Conservation (phyloP, 352 stramenopile species). For the Phytophthora crassamura region DNA sequence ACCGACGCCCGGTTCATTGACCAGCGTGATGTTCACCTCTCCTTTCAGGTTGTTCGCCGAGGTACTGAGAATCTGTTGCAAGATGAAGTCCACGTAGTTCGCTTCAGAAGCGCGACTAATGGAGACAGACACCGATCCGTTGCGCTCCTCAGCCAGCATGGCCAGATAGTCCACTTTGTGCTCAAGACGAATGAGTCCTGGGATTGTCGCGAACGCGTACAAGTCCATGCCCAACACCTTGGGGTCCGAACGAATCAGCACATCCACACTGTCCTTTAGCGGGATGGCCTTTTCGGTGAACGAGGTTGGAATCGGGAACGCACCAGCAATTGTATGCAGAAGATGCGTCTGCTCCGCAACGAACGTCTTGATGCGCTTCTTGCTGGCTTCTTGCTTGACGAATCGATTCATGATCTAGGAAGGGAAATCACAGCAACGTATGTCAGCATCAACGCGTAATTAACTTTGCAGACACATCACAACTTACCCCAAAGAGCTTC, state of each 20-base stretch:
- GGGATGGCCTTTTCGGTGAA: constrained; percentile 48
- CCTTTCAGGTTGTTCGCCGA: constrained; percentile 54
- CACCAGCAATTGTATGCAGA: constrained; percentile 50
- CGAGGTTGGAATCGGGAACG: constrained; percentile 44
- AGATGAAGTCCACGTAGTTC: constrained; percentile 77
- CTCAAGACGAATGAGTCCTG: constrained; percentile 59
- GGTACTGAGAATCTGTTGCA: constrained; percentile 69
- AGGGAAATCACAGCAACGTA: background rate
- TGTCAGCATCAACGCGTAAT: background rate
- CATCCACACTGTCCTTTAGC: constrained; percentile 60
- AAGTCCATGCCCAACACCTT: constrained; percentile 78
- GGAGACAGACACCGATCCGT: constrained; percentile 54
- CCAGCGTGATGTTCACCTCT: constrained; percentile 67
- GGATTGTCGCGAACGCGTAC: constrained; percentile 60
- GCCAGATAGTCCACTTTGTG: constrained; percentile 83
- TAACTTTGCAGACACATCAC: no score
- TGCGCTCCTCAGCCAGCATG: constrained; percentile 65
- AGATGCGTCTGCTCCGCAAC: constrained; percentile 54
- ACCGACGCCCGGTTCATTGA: constrained; percentile 75
- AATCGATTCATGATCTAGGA: constrained; percentile 56
- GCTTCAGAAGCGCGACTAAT: constrained; percentile 66
- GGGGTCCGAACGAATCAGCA: constrained; percentile 70
- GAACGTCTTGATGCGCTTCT: constrained; percentile 52
- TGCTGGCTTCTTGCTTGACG: constrained; percentile 56
- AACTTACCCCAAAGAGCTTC: constrained; percentile 50